Conservation (phyloP, 2,329 filamentous ascomycete genomes). For the Scedosporium aurantiacum region DNA sequence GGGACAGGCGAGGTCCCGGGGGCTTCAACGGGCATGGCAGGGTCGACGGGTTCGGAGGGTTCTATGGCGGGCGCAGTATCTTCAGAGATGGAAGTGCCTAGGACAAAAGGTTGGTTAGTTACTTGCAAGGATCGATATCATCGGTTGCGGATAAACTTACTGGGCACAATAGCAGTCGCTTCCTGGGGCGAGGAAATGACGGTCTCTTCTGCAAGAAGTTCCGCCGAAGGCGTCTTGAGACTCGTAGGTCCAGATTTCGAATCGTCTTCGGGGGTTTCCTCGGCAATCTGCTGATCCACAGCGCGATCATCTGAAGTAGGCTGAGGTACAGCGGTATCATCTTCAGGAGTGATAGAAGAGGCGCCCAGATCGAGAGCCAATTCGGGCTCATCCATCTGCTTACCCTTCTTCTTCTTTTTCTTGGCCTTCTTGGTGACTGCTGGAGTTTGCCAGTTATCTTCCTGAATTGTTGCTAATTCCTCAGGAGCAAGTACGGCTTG, state of each 20-base stretch:
- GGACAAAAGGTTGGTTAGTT: neutral
- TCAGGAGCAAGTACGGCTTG: neutral
- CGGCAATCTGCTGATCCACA: neutral
- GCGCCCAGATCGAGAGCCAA: neutral
- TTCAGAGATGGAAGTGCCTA: neutral
- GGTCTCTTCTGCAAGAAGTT: neutral
- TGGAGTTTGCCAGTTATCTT: neutral
- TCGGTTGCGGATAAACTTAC: neutral
- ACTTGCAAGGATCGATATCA: neutral
- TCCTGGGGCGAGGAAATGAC: neutral
- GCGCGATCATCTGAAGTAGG: neutral
- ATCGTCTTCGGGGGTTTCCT: neutral
- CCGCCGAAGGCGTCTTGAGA: neutral
- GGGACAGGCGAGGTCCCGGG: neutral
- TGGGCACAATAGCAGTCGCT: neutral
- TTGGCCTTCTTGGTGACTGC: slow-evolving; percentile 11
- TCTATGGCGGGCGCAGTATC: neutral
- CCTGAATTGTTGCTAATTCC: neutral
- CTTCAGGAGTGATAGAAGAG: neutral
- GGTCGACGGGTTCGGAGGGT: neutral
- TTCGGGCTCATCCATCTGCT: neutral
- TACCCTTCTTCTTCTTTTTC: slow-evolving; percentile 11
- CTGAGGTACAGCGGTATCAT: neutral
- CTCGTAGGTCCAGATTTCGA: no score
- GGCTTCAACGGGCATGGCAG: neutral